These are phyloP conservation scores for Lachnellula willkommii DNA, from an alignment of 2,329 filamentous ascomycete species.

Conservation along the genomic window DNA sequence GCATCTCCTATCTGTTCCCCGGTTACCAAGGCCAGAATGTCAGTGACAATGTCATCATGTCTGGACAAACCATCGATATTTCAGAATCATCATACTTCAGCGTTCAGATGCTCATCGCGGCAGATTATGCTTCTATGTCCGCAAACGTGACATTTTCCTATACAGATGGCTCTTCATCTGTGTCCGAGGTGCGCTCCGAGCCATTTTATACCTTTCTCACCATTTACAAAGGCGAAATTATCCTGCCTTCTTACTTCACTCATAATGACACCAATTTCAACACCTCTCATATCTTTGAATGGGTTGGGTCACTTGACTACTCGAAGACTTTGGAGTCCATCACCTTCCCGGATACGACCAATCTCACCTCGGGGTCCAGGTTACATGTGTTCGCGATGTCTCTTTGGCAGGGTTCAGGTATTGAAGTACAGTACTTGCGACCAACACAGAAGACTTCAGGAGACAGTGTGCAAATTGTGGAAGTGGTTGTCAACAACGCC, in stretches of 20 bases:
- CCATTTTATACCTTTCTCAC: conserved; percentile 42
- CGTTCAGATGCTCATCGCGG: conserved; percentile 39
- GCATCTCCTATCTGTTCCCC: conserved; percentile 39
- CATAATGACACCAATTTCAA: conserved; percentile 38
- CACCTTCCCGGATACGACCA: conserved; percentile 37
- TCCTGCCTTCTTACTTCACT: conserved; percentile 40
- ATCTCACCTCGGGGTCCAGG: conserved; percentile 29
- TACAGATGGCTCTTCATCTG: conserved; percentile 36
- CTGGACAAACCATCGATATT: conserved; percentile 36
- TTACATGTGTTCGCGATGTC: conserved; percentile 42
- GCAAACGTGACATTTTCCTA: conserved; percentile 41
- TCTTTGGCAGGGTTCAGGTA: conserved; percentile 33
- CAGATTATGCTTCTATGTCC: conserved; percentile 36
- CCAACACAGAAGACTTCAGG: conserved; percentile 40
- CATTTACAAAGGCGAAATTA: conserved; percentile 42
- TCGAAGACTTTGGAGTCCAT: conserved; percentile 37
- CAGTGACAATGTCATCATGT: conserved; percentile 41
- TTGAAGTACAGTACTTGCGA: conserved; percentile 37
- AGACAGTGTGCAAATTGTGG: conserved; percentile 36
- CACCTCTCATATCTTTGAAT: conserved; percentile 42
- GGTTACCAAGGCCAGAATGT: conserved; percentile 35
- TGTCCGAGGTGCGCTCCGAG: conserved; percentile 39
- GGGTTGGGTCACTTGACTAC: conserved; percentile 34
- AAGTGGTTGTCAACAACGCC: conserved; percentile 36
- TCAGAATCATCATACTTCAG: conserved; percentile 36